Conservation (phyloP, 139 green algal genomes). For the Yamagishiella unicocca region DNA sequence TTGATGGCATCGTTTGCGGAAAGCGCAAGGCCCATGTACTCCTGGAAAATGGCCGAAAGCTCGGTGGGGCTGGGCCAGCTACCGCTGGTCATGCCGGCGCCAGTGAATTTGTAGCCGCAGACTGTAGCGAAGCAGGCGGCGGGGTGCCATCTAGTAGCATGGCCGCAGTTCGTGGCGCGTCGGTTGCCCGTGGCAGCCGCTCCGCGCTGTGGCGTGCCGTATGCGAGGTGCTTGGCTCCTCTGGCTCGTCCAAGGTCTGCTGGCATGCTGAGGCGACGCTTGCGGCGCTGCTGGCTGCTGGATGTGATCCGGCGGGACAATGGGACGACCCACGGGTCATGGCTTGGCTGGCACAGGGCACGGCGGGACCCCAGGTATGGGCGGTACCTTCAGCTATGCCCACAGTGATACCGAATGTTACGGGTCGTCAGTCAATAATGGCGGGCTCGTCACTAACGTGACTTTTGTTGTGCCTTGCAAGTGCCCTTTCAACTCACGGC, state of each 20-base stretch:
- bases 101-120: neutral
- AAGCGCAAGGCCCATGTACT: conserved; percentile 6
- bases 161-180: neutral
- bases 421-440: too few relatives aligned
- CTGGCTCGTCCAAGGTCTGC: conserved; percentile 17
- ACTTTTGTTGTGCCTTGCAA: too few relatives aligned
- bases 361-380: conserved; percentile 4
- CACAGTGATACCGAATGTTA: too few relatives aligned
- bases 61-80: neutral
- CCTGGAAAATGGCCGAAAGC: neutral
- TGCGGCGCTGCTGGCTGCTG: conserved; percentile 21
- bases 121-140: too few relatives aligned
- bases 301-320: conserved; percentile 21
- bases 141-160: neutral
- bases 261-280: conserved; percentile 37
- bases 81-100: neutral
- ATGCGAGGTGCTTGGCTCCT: conserved; percentile 7
- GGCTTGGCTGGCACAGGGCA: conserved; percentile 5
- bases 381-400: too few relatives aligned
- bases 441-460: too few relatives aligned
- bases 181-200: too few relatives aligned
- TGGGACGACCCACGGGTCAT: conserved; percentile 40
- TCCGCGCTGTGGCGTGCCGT: conserved; percentile 27
- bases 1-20: neutral
- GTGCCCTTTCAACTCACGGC: too few relatives aligned